Base-by-base conservation (phyloP, 2,329 filamentous ascomycete species). In the Alternaria alternata region DNA sequence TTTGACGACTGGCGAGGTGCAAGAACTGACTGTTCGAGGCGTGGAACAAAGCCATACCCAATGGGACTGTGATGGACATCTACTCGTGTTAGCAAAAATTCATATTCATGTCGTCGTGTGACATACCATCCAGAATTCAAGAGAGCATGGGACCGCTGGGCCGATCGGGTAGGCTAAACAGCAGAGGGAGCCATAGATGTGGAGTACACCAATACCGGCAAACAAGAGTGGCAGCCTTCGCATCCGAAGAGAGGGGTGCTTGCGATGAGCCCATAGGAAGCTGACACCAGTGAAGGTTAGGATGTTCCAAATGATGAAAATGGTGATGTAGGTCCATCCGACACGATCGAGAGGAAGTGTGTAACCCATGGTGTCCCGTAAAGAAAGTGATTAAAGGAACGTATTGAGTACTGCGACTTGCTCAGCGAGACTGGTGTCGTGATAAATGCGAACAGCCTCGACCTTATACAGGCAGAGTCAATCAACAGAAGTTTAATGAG, bases 1-100 rank as follows among this genome's bases (percentile, higher is more conserved):
- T 75, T 57, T 77, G 74, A 39, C 72, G 71, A 38, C 70, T 73
- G 3, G 73, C 72, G 36, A 76, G 60, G 32, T 77, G 67, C 34
- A 76, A 51, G 39, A 77, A 77, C 51, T 77, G 74, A n/a, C 70
- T 75, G 53, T 77, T 77, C n/a, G 74, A 67, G 3, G 73, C 70
- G 48, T 76, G 73, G 42, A 77, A 76, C 51, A 77, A 59, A 8
- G 73, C 73, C 54, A 28, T n/a, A 44, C 46, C 46, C 16, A 49
- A 4, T 1, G 46, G 46, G 3, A 49, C 46, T 24, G 30, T 16
- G 12, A 49, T 26, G 3, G 46, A 49, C 46, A 36, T 49, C 20
- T 42, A 20, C 20, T 41, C 20, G 5, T 42, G 39, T 42, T 24
- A 42, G 39, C 20, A 16, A 16, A 22, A 3, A 41, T 11, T 41